Evolutionary conservation across 148 eudicot genomes (phyloP).

Genomic region (Amaranthus hypochondriacus): DNA sequence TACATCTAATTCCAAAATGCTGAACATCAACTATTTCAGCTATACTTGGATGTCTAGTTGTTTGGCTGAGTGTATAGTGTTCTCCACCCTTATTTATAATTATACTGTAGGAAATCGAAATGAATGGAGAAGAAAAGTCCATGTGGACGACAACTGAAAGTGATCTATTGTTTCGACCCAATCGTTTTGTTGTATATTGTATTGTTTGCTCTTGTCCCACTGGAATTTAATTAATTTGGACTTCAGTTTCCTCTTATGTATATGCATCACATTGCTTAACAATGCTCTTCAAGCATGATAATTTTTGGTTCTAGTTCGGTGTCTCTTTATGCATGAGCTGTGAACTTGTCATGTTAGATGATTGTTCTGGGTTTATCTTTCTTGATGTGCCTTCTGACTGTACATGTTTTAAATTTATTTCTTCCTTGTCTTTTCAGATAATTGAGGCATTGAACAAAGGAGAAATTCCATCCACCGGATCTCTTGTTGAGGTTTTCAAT

Average conservation of each 20-base stretch:
- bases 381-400: neutral
- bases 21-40: neutral
- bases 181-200: too few relatives aligned
- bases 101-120: too few relatives aligned
- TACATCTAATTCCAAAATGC: too few relatives aligned
- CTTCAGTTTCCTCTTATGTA: neutral
- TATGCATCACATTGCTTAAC: neutral
- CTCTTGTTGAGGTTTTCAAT: slow-evolving; percentile 94
- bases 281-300: neutral
- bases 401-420: neutral
- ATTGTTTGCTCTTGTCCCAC: neutral
- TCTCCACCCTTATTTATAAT: neutral
- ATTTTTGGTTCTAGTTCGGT: neutral
- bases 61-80: neutral
- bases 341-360: neutral
- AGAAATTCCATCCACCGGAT: slow-evolving; percentile 95
- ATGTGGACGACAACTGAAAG: too few relatives aligned
- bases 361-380: neutral
- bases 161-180: too few relatives aligned
- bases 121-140: too few relatives aligned
- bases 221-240: neutral
- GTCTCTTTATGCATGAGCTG: neutral
- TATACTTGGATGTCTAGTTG: neutral
- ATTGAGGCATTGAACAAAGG: slow-evolving; percentile 98
- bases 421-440: slow-evolving; percentile 48